phyloP scores from a whole-genome alignment of 2,329 filamentous ascomycete species.

The Mycosphaerella sp. region DNA sequence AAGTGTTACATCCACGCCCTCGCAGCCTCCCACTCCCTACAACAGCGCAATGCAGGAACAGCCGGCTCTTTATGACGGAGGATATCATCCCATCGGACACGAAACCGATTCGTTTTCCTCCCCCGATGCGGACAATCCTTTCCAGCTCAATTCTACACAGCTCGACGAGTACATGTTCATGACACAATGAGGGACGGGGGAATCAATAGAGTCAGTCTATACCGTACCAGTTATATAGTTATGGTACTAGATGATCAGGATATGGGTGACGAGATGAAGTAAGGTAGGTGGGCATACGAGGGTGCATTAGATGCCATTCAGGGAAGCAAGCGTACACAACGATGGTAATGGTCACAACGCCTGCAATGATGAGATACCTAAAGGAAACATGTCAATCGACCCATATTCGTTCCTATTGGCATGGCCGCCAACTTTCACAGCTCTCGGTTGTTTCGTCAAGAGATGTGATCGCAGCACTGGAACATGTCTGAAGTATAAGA shows the following conservation, averaged over 20 bases:
- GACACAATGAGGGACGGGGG: constrained; percentile 8
- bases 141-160: constrained; percentile 17
- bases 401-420: no score
- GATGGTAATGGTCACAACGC: neutral
- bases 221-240: no score
- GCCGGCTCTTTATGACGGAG: constrained; percentile 12
- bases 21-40: constrained; percentile 20
- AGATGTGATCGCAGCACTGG: no score
- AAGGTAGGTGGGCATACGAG: neutral
- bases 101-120: constrained; percentile 17
- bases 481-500: neutral
- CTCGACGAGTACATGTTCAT: constrained; percentile 21
- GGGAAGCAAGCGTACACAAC: neutral
- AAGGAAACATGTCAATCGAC: no score
- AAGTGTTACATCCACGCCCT: constrained; percentile 19
- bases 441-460: no score
- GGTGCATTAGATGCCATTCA: neutral
- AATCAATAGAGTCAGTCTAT: no score
- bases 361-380: no score
- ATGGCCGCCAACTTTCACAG: no score
- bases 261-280: neutral
- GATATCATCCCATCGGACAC: constrained; percentile 16
- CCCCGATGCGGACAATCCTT: constrained; percentile 20
- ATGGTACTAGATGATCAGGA: no score
- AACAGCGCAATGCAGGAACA: constrained; percentile 4